Conservation (phyloP, 257 asterid genomes). For the Mentha longifolia region DNA sequence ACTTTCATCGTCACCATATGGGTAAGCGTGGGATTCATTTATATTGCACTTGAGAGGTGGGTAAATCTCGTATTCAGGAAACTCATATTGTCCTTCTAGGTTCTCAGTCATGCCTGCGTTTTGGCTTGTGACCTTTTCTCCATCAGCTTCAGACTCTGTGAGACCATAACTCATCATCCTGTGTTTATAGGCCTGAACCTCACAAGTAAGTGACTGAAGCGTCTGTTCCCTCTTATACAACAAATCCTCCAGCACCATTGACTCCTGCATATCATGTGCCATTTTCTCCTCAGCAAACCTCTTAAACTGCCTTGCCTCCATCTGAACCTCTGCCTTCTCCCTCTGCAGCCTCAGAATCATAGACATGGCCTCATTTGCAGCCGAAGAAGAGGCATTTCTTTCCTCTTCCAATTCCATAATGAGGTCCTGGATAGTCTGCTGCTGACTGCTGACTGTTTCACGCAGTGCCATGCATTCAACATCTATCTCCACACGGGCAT, state of each 20-base stretch:
- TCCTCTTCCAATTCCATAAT: conserved; percentile 88
- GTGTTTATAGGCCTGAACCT: conserved; percentile 84
- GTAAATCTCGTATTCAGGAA: conserved; percentile 66
- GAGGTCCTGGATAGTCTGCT: conserved; percentile 76
- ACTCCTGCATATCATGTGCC: conserved; percentile 89
- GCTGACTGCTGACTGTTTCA: conserved; percentile 79
- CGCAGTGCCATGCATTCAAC: conserved; percentile 83
- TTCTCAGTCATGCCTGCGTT: conserved; percentile 54
- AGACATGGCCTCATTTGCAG: conserved; percentile 98
- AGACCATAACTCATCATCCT: conserved; percentile 88
- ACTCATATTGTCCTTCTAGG: conserved; percentile 51
- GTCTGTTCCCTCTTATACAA: conserved; percentile 88
- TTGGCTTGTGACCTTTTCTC: conserved; percentile 47
- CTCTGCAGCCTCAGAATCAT: conserved; percentile 98
- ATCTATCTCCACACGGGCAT: conserved; percentile 77
- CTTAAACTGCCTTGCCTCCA: conserved; percentile 96
- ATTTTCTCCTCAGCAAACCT: conserved; percentile 90
- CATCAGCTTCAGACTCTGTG: conserved; percentile 63
- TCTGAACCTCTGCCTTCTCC: conserved; percentile 92
- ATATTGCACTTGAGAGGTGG: conserved; percentile 82
- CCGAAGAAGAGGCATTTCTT: conserved; percentile 91
- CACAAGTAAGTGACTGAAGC: conserved; percentile 81
- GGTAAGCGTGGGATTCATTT: conserved; percentile 55
- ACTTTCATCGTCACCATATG: conserved; percentile 61
- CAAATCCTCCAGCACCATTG: conserved; percentile 70